Conservation (phyloP, 768 basidiomycete species). For the Mycena polygramma region DNA sequence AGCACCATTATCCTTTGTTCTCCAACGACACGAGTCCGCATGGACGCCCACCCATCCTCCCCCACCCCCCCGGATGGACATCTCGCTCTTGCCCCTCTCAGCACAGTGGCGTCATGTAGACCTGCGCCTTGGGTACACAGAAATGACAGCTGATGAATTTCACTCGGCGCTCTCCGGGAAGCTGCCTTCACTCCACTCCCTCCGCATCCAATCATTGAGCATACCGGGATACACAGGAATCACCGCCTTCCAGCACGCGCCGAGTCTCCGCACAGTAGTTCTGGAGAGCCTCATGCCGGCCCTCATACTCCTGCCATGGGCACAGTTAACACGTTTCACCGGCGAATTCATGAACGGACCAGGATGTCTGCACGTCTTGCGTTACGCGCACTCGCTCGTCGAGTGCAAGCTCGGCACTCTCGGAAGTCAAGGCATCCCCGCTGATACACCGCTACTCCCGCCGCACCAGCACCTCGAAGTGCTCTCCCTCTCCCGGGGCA, state of each 20-base stretch:
- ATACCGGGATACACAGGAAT: not conserved
- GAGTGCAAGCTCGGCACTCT: not conserved
- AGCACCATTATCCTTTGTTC: slow-evolving; percentile 7
- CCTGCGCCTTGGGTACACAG: not conserved
- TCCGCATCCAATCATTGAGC: not conserved
- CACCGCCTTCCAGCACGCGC: slow-evolving; percentile 2
- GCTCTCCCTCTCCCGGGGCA: not conserved
- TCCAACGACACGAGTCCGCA: not conserved
- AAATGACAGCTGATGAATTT: not conserved
- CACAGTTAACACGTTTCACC: slow-evolving; percentile 9
- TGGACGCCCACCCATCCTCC: too few species aligned
- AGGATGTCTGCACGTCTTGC: slow-evolving; percentile 8
- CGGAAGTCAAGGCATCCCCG: not conserved
- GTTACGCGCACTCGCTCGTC: not conserved
- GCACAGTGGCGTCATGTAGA: slow-evolving; percentile 1
- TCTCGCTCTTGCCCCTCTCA: not conserved
- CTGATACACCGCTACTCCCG: not conserved
- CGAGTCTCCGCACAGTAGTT: not conserved
- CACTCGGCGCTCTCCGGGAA: not conserved
- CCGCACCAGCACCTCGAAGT: not conserved
- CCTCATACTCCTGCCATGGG: slow-evolving; percentile 4
- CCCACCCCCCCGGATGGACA: not conserved
- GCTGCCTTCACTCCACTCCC: not conserved
- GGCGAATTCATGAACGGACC: not conserved
- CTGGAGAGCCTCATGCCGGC: not conserved